phyloP scores from a whole-genome alignment of 1,284 basidiomycete genomes.

The Sporisorium reilianum region DNA sequence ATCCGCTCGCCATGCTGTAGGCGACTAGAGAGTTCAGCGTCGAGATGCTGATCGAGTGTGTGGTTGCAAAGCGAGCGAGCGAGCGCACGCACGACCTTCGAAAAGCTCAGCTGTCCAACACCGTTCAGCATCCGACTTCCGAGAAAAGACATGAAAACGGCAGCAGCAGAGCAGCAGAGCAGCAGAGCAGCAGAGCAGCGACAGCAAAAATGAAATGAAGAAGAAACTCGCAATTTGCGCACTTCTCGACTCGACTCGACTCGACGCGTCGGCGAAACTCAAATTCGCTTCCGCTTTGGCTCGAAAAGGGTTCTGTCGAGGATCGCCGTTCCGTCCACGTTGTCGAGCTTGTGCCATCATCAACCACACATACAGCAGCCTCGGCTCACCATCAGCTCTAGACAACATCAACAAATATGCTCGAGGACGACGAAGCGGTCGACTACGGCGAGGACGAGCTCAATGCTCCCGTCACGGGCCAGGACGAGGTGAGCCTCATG shows the following conservation, averaged over 20 bases:
- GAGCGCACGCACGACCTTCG: conserved; percentile 4
- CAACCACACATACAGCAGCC: background rate
- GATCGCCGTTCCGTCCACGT: background rate
- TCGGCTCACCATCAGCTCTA: background rate
- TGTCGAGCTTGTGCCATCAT: background rate
- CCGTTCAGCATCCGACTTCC: conserved; percentile 8
- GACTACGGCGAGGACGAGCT: conserved; percentile 53
- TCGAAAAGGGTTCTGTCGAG: too few species aligned
- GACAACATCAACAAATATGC: conserved; percentile 12
- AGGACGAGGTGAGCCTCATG: conserved; percentile 41
- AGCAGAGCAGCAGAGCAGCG: background rate
- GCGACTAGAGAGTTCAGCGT: background rate
- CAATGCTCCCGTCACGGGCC: conserved; percentile 12
- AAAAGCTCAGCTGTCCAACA: conserved; percentile 6
- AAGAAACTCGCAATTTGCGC: background rate
- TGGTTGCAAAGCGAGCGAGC: background rate
- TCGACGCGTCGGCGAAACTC: conserved; percentile 13
- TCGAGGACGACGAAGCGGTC: conserved; percentile 50
- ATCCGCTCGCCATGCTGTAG: conserved; percentile 43
- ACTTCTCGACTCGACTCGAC: background rate
- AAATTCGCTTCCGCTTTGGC: too few species aligned
- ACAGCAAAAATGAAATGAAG: too few species aligned
- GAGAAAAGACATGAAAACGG: background rate
- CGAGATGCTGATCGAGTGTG: background rate
- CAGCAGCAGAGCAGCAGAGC: background rate